These are phyloP conservation scores for Saccharomyces hybrid DNA, from an alignment of 1,139 yeast species.

Conservation along the genomic window DNA sequence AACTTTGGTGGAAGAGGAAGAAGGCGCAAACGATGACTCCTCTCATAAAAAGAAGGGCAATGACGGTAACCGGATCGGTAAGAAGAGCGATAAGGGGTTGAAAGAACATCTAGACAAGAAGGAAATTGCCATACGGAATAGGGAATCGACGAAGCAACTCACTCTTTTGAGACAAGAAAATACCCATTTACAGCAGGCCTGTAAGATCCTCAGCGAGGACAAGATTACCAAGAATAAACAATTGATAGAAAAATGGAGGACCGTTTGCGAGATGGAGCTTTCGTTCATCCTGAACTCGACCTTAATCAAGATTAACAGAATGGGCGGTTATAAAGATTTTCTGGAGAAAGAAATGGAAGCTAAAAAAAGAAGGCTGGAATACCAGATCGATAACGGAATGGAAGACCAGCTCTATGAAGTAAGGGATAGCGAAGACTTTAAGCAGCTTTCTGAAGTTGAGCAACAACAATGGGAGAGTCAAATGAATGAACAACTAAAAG, in stretches of 20 bases:
- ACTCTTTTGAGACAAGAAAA: conserved; percentile 18
- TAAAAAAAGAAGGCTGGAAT: conserved; percentile 31
- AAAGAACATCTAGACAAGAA: neutral
- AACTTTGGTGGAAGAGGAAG: neutral
- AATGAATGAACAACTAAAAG: conserved; percentile 21
- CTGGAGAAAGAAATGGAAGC: conserved; percentile 33
- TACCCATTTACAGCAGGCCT: conserved; percentile 34
- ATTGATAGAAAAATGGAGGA: conserved; percentile 40
- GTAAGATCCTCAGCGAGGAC: conserved; percentile 28
- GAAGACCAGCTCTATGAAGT: conserved; percentile 34
- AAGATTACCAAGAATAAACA: conserved; percentile 22
- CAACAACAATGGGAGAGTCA: conserved; percentile 29
- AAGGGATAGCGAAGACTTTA: conserved; percentile 35
- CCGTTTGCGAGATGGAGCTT: conserved; percentile 39
- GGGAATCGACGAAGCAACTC: neutral
- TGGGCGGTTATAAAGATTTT: conserved; percentile 42
- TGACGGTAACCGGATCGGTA: neutral
- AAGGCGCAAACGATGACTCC: neutral
- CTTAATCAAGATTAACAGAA: conserved; percentile 33
- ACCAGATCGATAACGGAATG: conserved; percentile 30
- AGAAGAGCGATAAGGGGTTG: neutral
- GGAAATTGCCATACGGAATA: neutral
- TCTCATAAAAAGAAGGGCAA: neutral
- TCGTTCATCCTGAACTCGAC: conserved; percentile 39
- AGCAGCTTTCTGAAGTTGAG: conserved; percentile 31